Base-by-base conservation (phyloP, 352 stramenopile genomes). In the Globisporangium paroecandrum region DNA sequence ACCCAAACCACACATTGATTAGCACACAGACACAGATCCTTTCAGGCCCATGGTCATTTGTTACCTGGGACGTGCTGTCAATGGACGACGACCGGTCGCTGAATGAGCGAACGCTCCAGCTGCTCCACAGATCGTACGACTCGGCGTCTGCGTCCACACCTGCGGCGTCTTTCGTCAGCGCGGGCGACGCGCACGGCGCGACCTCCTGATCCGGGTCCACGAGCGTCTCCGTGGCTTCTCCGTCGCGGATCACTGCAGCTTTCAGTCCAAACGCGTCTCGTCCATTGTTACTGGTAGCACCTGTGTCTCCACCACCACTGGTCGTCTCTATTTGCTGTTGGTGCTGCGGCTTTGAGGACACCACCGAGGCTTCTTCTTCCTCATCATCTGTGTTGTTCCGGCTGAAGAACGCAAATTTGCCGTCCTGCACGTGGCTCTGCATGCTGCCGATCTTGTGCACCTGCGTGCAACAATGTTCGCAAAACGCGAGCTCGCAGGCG, bases 401-500 rank as follows among this genome's bases (percentile, higher is more conserved):
- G n/a, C 34, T n/a, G 27, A 66, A 66, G 49, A 66, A 66, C 34
- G 24, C 41, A 58, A 66, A 79, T 29, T 65, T 56, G 15, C 69
- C 68, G 53, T 51, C 24, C 7, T 69, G 58, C 27, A 67, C 20
- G 65, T 91, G 77, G 51, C 20, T 56, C 65, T 79, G 81, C 65
- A 89, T 69, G 25, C 46, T 78, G 61, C 81, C 83, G 64, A 57
- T 61, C 34, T 72, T 64, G 60, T 86, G 81, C 24, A 83, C 69
- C 4, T 69, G 55, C 15, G 72, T 65, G 3, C 73, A 78, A 57
- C 84, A 92, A 6, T 24, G 10, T 8, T 63, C 62, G 54, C 84
- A 92, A 58, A 83, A 74, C 27, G 71, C 58, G 24, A 92, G 71
- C 54, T 82, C 77, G 58, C 83, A 92, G 43, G 74, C 74, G 10